phyloP scores from a whole-genome alignment of 768 basidiomycete genomes.

The Pleurotus platypus region DNA sequence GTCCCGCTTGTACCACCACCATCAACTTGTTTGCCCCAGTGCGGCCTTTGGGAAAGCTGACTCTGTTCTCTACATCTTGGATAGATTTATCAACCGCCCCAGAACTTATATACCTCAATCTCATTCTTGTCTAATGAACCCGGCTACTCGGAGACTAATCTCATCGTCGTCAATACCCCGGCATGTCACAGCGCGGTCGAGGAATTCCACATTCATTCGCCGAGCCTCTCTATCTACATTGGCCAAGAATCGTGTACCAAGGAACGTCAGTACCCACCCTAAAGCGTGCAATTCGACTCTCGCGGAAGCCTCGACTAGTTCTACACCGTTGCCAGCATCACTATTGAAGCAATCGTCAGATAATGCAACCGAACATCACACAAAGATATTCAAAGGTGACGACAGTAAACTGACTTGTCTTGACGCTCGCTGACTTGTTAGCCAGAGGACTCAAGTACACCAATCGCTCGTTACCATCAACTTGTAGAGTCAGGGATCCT shows the following conservation, averaged over 20 bases:
- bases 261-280: slow-evolving; percentile 11
- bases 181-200: not conserved
- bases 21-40: not conserved
- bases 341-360: not conserved
- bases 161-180: slow-evolving; percentile 4
- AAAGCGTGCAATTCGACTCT: slow-evolving; percentile 32
- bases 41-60: not conserved
- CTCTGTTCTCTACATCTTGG: too few species aligned
- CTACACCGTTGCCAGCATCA: not conserved
- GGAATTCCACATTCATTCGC: slow-evolving; percentile 7
- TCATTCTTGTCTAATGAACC: not conserved
- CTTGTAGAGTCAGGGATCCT: slow-evolving; percentile 48
- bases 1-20: too few species aligned
- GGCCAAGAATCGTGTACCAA: slow-evolving; percentile 11
- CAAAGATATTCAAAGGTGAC: slow-evolving; percentile 1
- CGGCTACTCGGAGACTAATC: slow-evolving; percentile 1
- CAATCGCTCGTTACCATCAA: slow-evolving; percentile 41
- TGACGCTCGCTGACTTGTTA: too few species aligned
- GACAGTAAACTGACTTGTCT: not conserved
- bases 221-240: slow-evolving; percentile 14
- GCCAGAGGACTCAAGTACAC: slow-evolving; percentile 31
- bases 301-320: slow-evolving; percentile 23
- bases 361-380: not conserved
- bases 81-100: not conserved
- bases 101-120: not conserved